Base-by-base conservation (phyloP, 1,284 basidiomycete species). In the Melampsora americana region DNA sequence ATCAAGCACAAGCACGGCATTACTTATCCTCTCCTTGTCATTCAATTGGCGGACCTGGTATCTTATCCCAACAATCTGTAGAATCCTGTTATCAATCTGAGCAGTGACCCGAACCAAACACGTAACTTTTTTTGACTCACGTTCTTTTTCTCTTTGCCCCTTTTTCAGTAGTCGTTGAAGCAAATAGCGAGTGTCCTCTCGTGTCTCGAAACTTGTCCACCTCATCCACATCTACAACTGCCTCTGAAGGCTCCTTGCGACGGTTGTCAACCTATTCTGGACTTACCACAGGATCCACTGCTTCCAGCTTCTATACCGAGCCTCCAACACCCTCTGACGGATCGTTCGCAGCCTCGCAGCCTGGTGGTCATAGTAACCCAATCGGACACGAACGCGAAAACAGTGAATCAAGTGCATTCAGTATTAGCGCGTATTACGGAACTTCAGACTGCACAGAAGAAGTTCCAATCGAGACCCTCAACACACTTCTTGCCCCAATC, bases 381-480 rank as follows among this genome's bases (percentile, higher is more conserved):
- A 26, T 5, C 11, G 48, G 26, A 18, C 35, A 39, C 68, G 50
- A 69, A 50, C 65, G 71, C 32, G 64, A 74, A 56, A 65, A 46
- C 28, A 74, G 71, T 60, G 59, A 50, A 56, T 44, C 44, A 12
- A 74, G 71, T 56, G 71, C 53, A 28, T 74, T 74, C 64, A 74
- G 62, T 16, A 66, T 74, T 30, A 74, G 71, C 39, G 71, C 65
- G 71, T 74, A 74, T n/a, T 74, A 74, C 59, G 71, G 71, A 44
- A 74, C 48, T 44, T 59, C 64, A 59, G 71, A 74, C 32, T 66
- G 71, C 56, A 65, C 71, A n/a, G 71, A 65, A 16, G 50, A 74
- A 44, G 5, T 42, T 35, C 64, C 64, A 7, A 66, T 53, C 50
- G 48, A 66, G 71, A 46, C 70, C 23, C 56, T 74, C 35, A 65